These are phyloP conservation scores for Boletus pseudo-olivaceus DNA, from an alignment of 768 basidiomycete species.

Conservation along the genomic window DNA sequence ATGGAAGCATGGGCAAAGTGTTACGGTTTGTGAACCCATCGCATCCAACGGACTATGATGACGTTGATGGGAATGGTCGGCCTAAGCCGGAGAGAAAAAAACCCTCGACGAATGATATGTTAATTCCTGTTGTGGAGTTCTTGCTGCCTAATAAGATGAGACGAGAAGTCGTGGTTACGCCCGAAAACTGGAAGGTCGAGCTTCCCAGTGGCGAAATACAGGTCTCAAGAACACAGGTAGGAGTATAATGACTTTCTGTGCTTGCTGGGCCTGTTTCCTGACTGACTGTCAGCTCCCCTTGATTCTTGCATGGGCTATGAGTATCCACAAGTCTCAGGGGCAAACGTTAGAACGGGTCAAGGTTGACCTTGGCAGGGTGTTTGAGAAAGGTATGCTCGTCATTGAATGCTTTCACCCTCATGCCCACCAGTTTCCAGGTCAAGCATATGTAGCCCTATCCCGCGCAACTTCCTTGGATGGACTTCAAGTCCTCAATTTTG, in stretches of 20 bases:
- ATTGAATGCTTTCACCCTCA: not conserved
- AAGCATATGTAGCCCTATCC: conserved; percentile 89
- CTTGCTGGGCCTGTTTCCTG: not conserved
- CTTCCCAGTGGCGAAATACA: conserved; percentile 84
- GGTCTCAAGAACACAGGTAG: conserved; percentile 74
- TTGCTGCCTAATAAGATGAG: conserved; percentile 52
- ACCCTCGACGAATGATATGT: conserved; percentile 30
- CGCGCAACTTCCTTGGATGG: conserved; percentile 85
- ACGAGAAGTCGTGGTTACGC: conserved; percentile 55
- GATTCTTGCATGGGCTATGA: conserved; percentile 96
- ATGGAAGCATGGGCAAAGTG: conserved; percentile 90
- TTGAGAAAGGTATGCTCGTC: conserved; percentile 75
- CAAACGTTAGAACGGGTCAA: conserved; percentile 94
- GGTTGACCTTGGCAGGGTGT: conserved; percentile 89
- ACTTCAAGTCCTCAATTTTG: conserved; percentile 80
- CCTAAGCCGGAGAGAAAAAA: conserved; percentile 33
- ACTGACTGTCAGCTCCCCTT: conserved; percentile 62
- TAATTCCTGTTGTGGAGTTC: conserved; percentile 80
- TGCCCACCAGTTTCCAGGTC: conserved; percentile 44
- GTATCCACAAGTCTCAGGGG: conserved; percentile 97
- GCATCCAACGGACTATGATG: conserved; percentile 43
- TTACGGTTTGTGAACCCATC: conserved; percentile 64
- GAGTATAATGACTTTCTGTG: conserved; percentile 14
- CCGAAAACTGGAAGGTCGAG: conserved; percentile 85
- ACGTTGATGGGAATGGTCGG: conserved; percentile 32